phyloP scores from a whole-genome alignment of 73 alveolate genomes.

The Symbiodinium natans region DNA sequence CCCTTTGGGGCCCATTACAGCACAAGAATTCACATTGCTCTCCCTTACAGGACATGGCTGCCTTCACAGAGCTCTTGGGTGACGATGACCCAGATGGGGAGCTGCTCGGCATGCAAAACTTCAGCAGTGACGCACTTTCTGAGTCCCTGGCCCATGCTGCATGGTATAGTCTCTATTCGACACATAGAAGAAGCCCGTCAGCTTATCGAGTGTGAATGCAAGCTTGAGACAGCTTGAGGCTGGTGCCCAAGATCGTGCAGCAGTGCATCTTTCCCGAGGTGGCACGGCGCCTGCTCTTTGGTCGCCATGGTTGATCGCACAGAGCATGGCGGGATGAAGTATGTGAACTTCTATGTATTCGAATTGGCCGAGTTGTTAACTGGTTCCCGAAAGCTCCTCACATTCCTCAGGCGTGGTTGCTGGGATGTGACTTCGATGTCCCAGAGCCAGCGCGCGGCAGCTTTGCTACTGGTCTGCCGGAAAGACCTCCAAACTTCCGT shows the following conservation, averaged over 20 bases:
- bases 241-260: slow-evolving; percentile 87
- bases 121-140: no score
- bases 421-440: slow-evolving; percentile 49
- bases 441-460: slow-evolving; percentile 56
- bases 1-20: not conserved
- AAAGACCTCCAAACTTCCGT: not conserved
- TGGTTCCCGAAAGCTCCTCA: not conserved
- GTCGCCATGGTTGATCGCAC: not conserved
- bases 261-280: slow-evolving; percentile 91
- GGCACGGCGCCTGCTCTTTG: slow-evolving; percentile 29
- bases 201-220: no score
- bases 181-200: no score
- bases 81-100: slow-evolving; percentile 82
- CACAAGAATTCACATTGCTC: not conserved
- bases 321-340: no score
- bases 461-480: not conserved
- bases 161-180: no score
- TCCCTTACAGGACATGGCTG: slow-evolving; percentile 41
- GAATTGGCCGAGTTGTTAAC: not conserved
- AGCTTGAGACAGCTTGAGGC: not conserved
- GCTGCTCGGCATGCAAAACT: not conserved
- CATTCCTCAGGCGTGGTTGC: slow-evolving; percentile 18
- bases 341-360: no score
- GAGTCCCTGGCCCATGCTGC: no score
- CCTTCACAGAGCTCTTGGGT: slow-evolving; percentile 81